Conservation (phyloP, 1,139 yeast genomes). For the Candida sp. region DNA sequence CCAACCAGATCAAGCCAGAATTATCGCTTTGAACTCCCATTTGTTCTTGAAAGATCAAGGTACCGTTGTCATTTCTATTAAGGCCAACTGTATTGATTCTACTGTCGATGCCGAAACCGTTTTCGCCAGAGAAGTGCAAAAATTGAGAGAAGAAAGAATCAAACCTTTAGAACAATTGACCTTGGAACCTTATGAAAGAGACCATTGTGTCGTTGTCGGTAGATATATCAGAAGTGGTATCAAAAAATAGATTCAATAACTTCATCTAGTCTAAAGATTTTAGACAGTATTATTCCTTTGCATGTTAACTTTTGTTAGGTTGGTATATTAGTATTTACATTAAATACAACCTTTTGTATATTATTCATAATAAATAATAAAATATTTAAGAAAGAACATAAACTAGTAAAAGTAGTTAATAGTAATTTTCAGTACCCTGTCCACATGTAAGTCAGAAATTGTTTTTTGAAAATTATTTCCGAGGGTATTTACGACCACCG, state of each 20-base stretch:
- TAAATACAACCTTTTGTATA: too few relatives aligned
- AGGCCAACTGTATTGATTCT: conserved; percentile 99
- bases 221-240: conserved; percentile 90
- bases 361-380: too few relatives aligned
- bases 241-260: conserved; percentile 35
- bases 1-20: conserved; percentile 99
- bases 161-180: conserved; percentile 99
- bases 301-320: background rate
- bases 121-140: conserved; percentile 98
- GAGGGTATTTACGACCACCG: background rate
- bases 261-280: background rate
- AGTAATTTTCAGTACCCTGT: background rate
- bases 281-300: background rate
- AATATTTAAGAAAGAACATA: too few relatives aligned
- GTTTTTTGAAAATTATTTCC: too few relatives aligned
- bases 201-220: conserved; percentile 98
- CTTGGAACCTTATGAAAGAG: conserved; percentile 99
- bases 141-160: conserved; percentile 97
- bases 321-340: background rate
- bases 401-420: background rate
- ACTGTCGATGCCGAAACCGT: conserved; percentile 99
- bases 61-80: conserved; percentile 96
- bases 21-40: conserved; percentile 96
- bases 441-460: too few relatives aligned
- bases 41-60: conserved; percentile 98